Evolutionary conservation across 495 filamentous ascomycete species (phyloP).

Genomic region (Physcia stellaris): DNA sequence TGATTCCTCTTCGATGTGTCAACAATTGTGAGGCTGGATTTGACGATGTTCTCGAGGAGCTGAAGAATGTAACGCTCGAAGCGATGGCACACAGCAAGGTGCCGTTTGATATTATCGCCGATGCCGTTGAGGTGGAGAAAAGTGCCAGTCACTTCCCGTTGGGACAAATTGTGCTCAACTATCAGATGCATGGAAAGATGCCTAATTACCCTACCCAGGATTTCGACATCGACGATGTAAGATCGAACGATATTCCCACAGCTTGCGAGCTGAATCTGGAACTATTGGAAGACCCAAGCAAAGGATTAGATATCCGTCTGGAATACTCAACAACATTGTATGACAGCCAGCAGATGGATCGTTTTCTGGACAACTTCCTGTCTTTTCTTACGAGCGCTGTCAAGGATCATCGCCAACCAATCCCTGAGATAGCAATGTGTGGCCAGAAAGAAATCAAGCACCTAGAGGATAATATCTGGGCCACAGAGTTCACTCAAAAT

Average conservation of each 20-base stretch:
- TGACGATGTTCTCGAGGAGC: constrained; percentile 18
- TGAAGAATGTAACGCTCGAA: constrained; percentile 5
- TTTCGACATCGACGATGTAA: constrained; percentile 11
- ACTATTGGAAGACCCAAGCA: constrained; percentile 15
- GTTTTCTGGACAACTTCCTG: constrained; percentile 22
- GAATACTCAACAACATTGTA: constrained; percentile 17
- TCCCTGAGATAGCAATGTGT: constrained; percentile 16
- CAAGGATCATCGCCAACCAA: constrained; percentile 19
- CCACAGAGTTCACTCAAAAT: constrained; percentile 5
- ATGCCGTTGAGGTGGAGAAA: constrained; percentile 11
- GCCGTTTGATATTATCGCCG: constrained; percentile 20
- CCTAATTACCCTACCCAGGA: constrained; percentile 15
- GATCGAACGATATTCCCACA: constrained; percentile 16
- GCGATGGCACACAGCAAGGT: constrained; percentile 14
- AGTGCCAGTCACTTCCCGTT: constrained; percentile 14
- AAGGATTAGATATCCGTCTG: constrained; percentile 14
- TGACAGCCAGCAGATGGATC: constrained; percentile 16
- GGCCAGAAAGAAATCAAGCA: constrained; percentile 13
- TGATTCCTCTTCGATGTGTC: constrained; percentile 23
- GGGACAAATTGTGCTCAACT: constrained; percentile 21
- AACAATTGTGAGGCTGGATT: constrained; percentile 21
- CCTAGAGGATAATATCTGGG: constrained; percentile 12
- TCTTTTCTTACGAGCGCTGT: constrained; percentile 16
- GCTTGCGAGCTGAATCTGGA: constrained; percentile 15
- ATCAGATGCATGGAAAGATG: constrained; percentile 16